phyloP scores from a whole-genome alignment of 352 stramenopile genomes.

The Thalassiosira livingstoniorum region DNA sequence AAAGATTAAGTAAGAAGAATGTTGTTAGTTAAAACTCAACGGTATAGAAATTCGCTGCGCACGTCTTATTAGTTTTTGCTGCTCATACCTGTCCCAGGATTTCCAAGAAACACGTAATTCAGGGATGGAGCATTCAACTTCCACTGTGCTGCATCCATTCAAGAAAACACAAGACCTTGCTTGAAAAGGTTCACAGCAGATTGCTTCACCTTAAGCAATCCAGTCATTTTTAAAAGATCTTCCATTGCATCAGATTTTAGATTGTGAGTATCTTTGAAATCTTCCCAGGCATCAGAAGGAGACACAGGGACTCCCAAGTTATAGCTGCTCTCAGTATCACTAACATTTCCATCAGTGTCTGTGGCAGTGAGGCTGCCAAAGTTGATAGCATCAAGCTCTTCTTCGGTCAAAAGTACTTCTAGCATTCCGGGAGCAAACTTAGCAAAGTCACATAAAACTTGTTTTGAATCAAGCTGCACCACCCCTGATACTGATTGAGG shows the following conservation, averaged over 20 bases:
- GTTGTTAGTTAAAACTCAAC: neutral
- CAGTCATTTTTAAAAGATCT: slow-evolving; percentile 87
- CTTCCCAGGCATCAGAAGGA: slow-evolving; percentile 81
- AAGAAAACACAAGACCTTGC: slow-evolving; percentile 80
- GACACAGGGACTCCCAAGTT: neutral
- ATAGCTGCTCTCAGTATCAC: slow-evolving; percentile 10
- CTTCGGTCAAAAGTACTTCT: slow-evolving; percentile 21
- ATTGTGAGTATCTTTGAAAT: slow-evolving; percentile 75
- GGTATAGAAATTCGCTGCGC: neutral
- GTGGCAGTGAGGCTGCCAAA: no score
- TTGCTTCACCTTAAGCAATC: slow-evolving; percentile 88
- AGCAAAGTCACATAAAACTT: slow-evolving; percentile 32
- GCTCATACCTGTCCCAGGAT: slow-evolving; percentile 12
- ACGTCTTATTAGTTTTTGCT: neutral
- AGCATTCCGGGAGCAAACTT: slow-evolving; percentile 23
- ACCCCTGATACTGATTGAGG: neutral
- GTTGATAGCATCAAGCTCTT: no score
- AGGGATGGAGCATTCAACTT: slow-evolving; percentile 85
- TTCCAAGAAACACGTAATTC: slow-evolving; percentile 90
- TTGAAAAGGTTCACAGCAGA: slow-evolving; percentile 87
- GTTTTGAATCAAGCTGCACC: neutral
- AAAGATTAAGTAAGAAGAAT: slow-evolving; percentile 11
- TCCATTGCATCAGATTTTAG: slow-evolving; percentile 87
- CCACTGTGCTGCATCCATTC: slow-evolving; percentile 76
- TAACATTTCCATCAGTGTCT: neutral